Evolutionary conservation across 768 basidiomycete species (phyloP).

Genomic region (Mycena belliarum): DNA sequence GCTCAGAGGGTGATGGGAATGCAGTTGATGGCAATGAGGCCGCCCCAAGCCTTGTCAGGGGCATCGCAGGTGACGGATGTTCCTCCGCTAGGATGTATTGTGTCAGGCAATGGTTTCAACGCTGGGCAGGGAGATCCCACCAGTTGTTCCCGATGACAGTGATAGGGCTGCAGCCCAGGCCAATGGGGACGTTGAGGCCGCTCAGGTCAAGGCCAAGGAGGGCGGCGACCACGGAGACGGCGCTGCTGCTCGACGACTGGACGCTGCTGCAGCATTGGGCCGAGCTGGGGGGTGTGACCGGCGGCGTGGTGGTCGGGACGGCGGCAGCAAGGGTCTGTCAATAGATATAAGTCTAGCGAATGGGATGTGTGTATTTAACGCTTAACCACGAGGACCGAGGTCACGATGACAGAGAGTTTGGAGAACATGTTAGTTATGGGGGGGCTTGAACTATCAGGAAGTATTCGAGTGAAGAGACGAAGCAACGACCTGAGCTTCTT

Average conservation of each 20-base stretch:
- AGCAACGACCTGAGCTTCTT: neutral
- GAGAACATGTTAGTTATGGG: neutral
- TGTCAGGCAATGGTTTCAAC: too few species aligned
- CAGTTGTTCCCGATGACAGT: neutral
- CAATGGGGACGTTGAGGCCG: neutral
- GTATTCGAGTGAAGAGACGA: neutral
- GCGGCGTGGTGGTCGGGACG: neutral
- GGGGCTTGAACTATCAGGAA: neutral
- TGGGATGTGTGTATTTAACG: neutral
- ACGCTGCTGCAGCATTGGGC: slow-evolving; percentile 3
- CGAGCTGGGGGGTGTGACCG: neutral
- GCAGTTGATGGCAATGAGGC: too few species aligned
- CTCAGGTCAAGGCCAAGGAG: neutral
- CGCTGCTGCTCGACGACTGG: neutral
- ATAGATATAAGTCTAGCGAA: neutral
- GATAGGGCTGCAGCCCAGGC: slow-evolving; percentile 1
- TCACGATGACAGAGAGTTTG: neutral
- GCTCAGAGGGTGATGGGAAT: too few species aligned
- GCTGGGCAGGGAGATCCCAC: neutral
- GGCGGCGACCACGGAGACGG: neutral
- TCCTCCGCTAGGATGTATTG: too few species aligned
- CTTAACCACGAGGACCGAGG: neutral
- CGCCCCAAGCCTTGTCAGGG: too few species aligned
- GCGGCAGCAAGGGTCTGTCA: neutral
- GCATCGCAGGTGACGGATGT: too few species aligned